Evolutionary conservation across 768 basidiomycete species (phyloP).

Genomic region (Fomitopsis serialis): DNA sequence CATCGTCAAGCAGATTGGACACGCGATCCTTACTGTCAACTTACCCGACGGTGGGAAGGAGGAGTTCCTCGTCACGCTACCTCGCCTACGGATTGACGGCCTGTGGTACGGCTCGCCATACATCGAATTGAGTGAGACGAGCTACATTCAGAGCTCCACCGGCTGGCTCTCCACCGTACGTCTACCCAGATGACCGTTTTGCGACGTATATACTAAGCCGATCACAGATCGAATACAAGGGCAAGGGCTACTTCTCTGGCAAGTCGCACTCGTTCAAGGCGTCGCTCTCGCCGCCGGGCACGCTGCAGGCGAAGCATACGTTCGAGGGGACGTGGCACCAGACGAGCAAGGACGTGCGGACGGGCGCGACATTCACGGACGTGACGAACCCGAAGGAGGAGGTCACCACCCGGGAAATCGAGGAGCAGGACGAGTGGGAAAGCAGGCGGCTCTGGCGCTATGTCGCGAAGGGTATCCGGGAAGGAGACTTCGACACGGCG

Average conservation of each 20-base stretch:
- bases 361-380: slow-evolving; percentile 65
- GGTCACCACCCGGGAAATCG: slow-evolving; percentile 55
- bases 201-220: too few relatives aligned
- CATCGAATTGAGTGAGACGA: slow-evolving; percentile 83
- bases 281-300: slow-evolving; percentile 46
- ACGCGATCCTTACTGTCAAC: slow-evolving; percentile 74
- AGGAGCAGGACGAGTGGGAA: slow-evolving; percentile 78
- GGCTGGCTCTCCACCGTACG: slow-evolving; percentile 53
- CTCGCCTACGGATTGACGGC: slow-evolving; percentile 88
- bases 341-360: slow-evolving; percentile 47
- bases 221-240: slow-evolving; percentile 90
- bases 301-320: slow-evolving; percentile 35
- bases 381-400: slow-evolving; percentile 71
- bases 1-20: slow-evolving; percentile 93
- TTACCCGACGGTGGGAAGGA: slow-evolving; percentile 52
- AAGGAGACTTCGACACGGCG: slow-evolving; percentile 90
- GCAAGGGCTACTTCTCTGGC: slow-evolving; percentile 92
- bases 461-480: slow-evolving; percentile 87
- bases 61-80: slow-evolving; percentile 87
- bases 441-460: slow-evolving; percentile 78
- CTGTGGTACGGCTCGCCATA: slow-evolving; percentile 89
- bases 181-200: too few relatives aligned
- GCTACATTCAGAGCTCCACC: slow-evolving; percentile 67
- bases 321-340: slow-evolving; percentile 85
- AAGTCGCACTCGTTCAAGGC: slow-evolving; percentile 94